Base-by-base conservation (phyloP, 192 early-diverging fungal genomes). In the Rhizophagus prolifer region DNA sequence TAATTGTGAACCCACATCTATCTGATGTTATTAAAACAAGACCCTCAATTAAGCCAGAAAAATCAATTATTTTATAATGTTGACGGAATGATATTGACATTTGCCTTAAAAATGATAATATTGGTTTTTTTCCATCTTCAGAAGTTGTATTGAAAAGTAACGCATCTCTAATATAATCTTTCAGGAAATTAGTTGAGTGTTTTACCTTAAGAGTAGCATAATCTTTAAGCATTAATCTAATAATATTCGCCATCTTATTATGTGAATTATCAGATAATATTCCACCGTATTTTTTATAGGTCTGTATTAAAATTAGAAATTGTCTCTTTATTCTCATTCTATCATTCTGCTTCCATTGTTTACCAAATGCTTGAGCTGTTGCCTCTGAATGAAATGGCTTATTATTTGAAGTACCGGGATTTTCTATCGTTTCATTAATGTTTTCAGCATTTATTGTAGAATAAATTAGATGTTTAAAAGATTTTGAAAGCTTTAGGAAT, bases 341-440 rank as follows among this genome's bases (percentile, higher is more conserved):
- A 71, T 89, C 86, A 25, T 89, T 89, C 38, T 89, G 88, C 31
- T 83, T 81, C 87, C 88, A 88, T 9, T 84, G 82, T 68, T 88
- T 89, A 16, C 88, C 88, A n/a, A 80, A 73, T 61, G 79, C 77
- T 16, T 84, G 71, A 30, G 58, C 31, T n/a, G 58, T 72, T 21
- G 54, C 34, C 16, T 58, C 71, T 26, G 25, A 25, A 23, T 41
- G 14, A 58, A 28, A 21, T 72, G n/a, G 70, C 34, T 31, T 58
- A 59, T 58, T 30, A 3, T 8, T 21, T 19, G 54, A 59, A 16
- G 21, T 2, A 44, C 10, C 4, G 12, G 10, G 2, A 70, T 28
- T 46, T 36, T 70, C 44, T 7, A 10, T 28, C 9, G 23, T 1
- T 13, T 47, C 25, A 47, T 36, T 26, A 25, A 25, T 46, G 7